Evolutionary conservation across 2,329 filamentous ascomycete genomes (phyloP).

Genomic region (Cercospora sp.): DNA sequence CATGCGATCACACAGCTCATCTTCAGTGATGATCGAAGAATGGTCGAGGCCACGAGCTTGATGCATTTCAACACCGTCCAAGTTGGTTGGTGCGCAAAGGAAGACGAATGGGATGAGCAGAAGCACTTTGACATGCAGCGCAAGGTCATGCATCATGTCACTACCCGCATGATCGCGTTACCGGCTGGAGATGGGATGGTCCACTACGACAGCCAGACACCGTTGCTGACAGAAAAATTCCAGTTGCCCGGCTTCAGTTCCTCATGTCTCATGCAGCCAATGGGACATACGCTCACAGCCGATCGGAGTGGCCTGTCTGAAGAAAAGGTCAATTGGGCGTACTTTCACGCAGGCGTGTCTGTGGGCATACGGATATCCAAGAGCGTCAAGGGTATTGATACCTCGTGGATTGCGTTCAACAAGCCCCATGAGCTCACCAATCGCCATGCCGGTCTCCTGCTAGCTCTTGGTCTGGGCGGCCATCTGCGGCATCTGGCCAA

Average conservation of each 20-base stretch:
- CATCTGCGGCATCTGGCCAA: conserved; percentile 93
- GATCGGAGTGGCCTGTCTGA: conserved; percentile 86
- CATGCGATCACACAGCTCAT: conserved; percentile 80
- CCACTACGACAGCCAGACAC: conserved; percentile 82
- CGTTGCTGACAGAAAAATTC: conserved; percentile 89
- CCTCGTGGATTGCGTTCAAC: conserved; percentile 98
- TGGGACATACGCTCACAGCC: conserved; percentile 88
- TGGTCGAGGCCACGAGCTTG: conserved; percentile 80
- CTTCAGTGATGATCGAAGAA: conserved; percentile 86
- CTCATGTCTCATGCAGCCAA: conserved; percentile 86
- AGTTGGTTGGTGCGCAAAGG: conserved; percentile 71
- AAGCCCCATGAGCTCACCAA: conserved; percentile 91
- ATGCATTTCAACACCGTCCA: conserved; percentile 83
- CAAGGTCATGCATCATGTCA: conserved; percentile 80
- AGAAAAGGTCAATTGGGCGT: conserved; percentile 97
- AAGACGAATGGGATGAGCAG: conserved; percentile 79
- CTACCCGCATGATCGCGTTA: conserved; percentile 82
- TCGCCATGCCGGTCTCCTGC: conserved; percentile 89
- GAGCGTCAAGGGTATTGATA: conserved; percentile 89
- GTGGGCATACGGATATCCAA: conserved; percentile 88
- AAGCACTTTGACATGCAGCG: conserved; percentile 91
- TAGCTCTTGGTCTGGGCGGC: conserved; percentile 89
- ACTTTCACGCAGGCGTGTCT: conserved; percentile 96
- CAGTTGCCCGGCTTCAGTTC: conserved; percentile 88
- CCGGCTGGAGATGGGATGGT: conserved; percentile 84